Percentiles rank a stretch among this genome's conserved stretches.
Evolutionary conservation across 768 basidiomycete genomes (phyloP).

Genomic region (Amanita fuliginea): DNA sequence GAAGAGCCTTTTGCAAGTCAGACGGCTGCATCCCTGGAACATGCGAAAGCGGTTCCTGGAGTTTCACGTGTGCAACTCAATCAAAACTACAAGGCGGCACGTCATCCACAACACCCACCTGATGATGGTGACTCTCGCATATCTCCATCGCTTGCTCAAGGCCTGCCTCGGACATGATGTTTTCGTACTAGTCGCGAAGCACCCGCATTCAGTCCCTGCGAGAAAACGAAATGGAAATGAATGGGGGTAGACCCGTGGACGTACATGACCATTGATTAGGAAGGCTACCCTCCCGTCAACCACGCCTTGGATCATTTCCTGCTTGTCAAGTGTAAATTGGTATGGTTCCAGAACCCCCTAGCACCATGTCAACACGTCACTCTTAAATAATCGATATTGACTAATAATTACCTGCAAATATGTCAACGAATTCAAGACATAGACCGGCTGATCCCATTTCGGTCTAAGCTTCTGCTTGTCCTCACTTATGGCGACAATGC

Average conservation of each 20-base stretch:
- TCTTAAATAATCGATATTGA: neutral
- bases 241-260: slow-evolving; percentile 18
- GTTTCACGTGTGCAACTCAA: neutral
- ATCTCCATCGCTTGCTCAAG: slow-evolving; percentile 34
- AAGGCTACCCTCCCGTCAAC: slow-evolving; percentile 51
- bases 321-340: slow-evolving; percentile 56
- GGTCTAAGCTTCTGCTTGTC: slow-evolving; percentile 44
- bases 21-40: slow-evolving; percentile 55
- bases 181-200: slow-evolving; percentile 27
- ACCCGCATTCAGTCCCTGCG: neutral
- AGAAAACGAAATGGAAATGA: neutral
- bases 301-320: slow-evolving; percentile 40
- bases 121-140: slow-evolving; percentile 25
- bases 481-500: slow-evolving; percentile 59
- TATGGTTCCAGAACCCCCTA: slow-evolving; percentile 60
- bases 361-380: slow-evolving; percentile 2
- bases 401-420: slow-evolving; percentile 57
- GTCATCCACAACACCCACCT: slow-evolving; percentile 21
- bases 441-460: slow-evolving; percentile 76
- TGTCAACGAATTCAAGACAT: slow-evolving; percentile 76
- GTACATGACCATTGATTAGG: slow-evolving; percentile 78
- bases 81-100: neutral
- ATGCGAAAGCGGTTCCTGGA: slow-evolving; percentile 62
- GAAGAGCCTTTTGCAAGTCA: slow-evolving; percentile 51
- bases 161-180: slow-evolving; percentile 44